phyloP scores from a whole-genome alignment of 78 protist species.

The Dictyostelium firmibasis region DNA sequence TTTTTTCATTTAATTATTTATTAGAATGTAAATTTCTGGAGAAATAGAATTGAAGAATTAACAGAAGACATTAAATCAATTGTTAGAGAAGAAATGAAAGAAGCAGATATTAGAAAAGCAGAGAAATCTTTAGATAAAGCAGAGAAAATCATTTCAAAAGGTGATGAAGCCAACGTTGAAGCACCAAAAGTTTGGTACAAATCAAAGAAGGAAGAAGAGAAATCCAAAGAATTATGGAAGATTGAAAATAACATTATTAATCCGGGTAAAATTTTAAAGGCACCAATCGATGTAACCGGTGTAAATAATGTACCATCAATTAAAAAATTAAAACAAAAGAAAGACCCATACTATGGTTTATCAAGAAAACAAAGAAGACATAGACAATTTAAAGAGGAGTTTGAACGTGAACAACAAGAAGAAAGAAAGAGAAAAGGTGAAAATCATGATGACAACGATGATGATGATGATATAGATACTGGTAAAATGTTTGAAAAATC shows the following conservation, averaged over 20 bases:
- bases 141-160: not conserved
- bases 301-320: not conserved
- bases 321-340: not conserved
- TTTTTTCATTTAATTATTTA: too few relatives aligned
- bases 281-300: not conserved
- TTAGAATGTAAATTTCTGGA: conserved; percentile 47
- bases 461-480: not conserved
- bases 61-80: conserved; percentile 58
- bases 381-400: conserved; percentile 46
- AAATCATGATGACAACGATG: not conserved
- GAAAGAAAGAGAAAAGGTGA: not conserved
- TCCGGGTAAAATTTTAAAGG: not conserved
- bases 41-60: conserved; percentile 59
- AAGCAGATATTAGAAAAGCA: conserved; percentile 52
- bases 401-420: conserved; percentile 43
- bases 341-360: conserved; percentile 67
- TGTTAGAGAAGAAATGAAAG: conserved; percentile 60
- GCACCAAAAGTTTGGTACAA: conserved; percentile 36
- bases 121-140: conserved; percentile 46
- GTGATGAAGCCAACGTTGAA: not conserved
- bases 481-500: not conserved
- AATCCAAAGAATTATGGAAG: conserved; percentile 67
- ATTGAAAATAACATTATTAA: conserved; percentile 42
- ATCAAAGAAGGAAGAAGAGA: not conserved
- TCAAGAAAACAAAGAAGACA: conserved; percentile 59